Evolutionary conservation across 352 stramenopile genomes (phyloP).

Genomic region (Blastocystis sp.): DNA sequence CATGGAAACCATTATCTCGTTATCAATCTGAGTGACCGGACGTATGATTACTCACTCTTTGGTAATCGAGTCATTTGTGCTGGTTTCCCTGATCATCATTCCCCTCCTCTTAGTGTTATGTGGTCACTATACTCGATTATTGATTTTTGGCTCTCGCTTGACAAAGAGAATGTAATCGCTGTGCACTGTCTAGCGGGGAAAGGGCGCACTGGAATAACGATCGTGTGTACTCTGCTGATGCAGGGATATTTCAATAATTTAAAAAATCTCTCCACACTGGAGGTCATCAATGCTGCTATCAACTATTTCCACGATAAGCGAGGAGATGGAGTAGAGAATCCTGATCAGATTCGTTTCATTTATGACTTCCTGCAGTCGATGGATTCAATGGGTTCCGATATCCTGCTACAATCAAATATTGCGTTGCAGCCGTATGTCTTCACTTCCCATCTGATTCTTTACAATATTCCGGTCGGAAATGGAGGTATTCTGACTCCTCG

Average conservation of each 20-base stretch:
- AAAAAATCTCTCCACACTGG: not conserved
- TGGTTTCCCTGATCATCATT: constrained; percentile 58
- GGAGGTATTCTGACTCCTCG: not conserved
- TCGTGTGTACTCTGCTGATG: constrained; percentile 42
- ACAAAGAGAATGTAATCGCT: constrained; percentile 45
- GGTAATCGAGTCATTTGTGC: not conserved
- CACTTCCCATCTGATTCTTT: constrained; percentile 2
- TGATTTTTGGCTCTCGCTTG: constrained; percentile 31
- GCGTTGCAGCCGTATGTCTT: not conserved
- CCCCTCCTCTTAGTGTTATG: constrained; percentile 1
- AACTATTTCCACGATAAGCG: constrained; percentile 45
- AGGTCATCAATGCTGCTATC: constrained; percentile 23
- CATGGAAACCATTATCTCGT: constrained; percentile 58
- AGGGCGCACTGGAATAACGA: constrained; percentile 21
- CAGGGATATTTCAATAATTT: constrained; percentile 46
- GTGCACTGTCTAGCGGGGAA: constrained; percentile 58
- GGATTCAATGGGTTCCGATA: constrained; percentile 38
- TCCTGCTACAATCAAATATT: not conserved
- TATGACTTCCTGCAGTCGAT: constrained; percentile 43
- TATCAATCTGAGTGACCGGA: constrained; percentile 53
- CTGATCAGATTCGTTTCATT: constrained; percentile 54
- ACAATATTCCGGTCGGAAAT: constrained; percentile 46
- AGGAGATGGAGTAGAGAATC: constrained; percentile 53
- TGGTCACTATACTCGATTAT: constrained; percentile 57
- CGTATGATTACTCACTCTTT: constrained; percentile 15